Conservation (phyloP, 345 rosid species). For the Arabis alpina region DNA sequence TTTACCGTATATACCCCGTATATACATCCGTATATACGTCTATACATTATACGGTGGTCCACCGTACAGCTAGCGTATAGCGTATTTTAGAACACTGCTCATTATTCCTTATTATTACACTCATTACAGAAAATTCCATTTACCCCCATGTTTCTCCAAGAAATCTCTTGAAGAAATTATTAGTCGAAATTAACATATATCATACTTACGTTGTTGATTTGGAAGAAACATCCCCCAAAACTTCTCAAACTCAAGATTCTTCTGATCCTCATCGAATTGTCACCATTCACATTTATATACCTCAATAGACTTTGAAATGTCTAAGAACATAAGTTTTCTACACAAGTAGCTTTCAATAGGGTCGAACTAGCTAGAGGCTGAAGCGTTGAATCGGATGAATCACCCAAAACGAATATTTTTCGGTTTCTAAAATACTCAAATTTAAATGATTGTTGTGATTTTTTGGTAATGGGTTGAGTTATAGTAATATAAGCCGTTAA, state of each 20-base stretch:
- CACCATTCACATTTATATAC: background rate
- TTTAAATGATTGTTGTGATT: background rate
- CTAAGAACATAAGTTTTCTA: slow-evolving; percentile 1
- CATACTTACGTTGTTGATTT: slow-evolving; percentile 26
- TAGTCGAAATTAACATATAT: slow-evolving; percentile 28
- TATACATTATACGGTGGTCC: too few species aligned
- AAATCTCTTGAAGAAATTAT: background rate
- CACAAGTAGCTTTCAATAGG: background rate
- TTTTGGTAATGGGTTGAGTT: background rate
- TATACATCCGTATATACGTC: too few species aligned
- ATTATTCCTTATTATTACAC: too few species aligned
- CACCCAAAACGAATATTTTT: background rate
- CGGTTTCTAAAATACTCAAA: background rate
- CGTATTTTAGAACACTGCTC: too few species aligned
- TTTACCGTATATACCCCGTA: too few species aligned
- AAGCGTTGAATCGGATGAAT: background rate
- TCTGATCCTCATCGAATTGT: slow-evolving; percentile 40
- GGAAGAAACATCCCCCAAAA: slow-evolving; percentile 40
- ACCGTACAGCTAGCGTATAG: too few species aligned
- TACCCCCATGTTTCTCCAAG: background rate
- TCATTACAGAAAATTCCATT: background rate
- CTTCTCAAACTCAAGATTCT: slow-evolving; percentile 19
- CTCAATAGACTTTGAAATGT: slow-evolving; percentile 16
- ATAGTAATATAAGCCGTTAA: background rate
- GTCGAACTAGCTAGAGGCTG: background rate